Base-by-base conservation (phyloP, 108 stramenopile genomes). In the Fistulifera solaris region DNA sequence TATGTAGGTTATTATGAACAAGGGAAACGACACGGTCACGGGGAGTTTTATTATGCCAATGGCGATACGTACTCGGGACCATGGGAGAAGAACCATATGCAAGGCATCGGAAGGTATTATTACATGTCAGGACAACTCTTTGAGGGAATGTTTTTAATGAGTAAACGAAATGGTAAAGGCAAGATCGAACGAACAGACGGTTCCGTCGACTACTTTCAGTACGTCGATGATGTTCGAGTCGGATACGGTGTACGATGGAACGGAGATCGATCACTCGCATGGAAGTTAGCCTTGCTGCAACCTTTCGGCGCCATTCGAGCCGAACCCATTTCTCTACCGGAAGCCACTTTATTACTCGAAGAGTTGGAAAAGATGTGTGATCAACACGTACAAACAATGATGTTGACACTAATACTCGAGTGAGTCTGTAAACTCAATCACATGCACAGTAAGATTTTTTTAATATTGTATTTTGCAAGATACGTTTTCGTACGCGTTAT, bases 211-310 rank as follows among this genome's bases (percentile, higher is more conserved):
- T 66, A 78, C 27, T 71, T 71, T 49, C 49, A 71, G 40, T 85
- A 77, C 28, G 66, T 61, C 38, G 54, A 71, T 45, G 74, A 78
- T 58, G 15, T 45, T 4, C 67, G 78, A 19, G 73, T 59, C 1
- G 31, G 31, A 35, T 8, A 35, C 6, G 79, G 78, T 5, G 79
- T 85, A 3, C 71, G 79, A n/a, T 85, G 79, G 79, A 69, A 65
- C 25, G 59, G 68, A 12, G 64, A 76, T 47, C 73, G 77, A n/a
- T 73, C 72, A 26, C 78, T 78, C 48, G 76, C 79, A 5, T 85
- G 79, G 83, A 28, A 24, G 43, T 44, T 57, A 15, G 16, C 31
- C 3, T 8, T 35, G 6, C 8, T 35, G 31, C 3, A 8, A 6
- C 8, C 31, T 35, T 35, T 8, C 6, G 31, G 31, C 3, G 31